Conservation (phyloP, 345 rosid species). For the Anastatica hierochuntica region DNA sequence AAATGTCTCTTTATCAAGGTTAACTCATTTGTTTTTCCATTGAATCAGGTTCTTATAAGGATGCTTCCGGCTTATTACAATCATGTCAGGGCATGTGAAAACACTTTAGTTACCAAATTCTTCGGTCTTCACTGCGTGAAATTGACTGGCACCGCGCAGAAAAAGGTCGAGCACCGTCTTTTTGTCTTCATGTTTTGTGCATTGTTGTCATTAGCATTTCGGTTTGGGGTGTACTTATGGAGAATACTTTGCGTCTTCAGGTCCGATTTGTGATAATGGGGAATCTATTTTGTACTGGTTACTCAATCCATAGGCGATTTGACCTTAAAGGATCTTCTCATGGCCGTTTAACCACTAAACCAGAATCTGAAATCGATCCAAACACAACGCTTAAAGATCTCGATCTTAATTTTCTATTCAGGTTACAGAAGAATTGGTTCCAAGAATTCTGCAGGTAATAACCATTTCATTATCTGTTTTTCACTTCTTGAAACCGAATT, state of each 20-base stretch:
- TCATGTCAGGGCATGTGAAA: slow-evolving; percentile 80
- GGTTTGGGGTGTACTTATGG: slow-evolving; percentile 4
- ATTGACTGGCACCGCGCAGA: slow-evolving; percentile 58
- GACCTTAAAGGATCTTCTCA: slow-evolving; percentile 98
- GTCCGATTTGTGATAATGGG: slow-evolving; percentile 94
- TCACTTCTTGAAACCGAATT: neutral
- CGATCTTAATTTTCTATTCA: slow-evolving; percentile 69
- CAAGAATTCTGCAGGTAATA: slow-evolving; percentile 83
- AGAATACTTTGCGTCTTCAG: slow-evolving; percentile 28
- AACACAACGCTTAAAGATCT: slow-evolving; percentile 92
- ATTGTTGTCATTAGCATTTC: neutral
- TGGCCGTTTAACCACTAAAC: slow-evolving; percentile 68
- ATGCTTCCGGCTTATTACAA: slow-evolving; percentile 94
- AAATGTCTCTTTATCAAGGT: neutral
- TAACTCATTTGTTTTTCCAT: neutral
- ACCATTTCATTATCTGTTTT: neutral
- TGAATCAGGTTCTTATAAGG: slow-evolving; percentile 73
- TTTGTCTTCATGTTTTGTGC: neutral
- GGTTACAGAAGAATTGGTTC: slow-evolving; percentile 68
- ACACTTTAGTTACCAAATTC: slow-evolving; percentile 88
- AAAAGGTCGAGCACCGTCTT: slow-evolving; percentile 40
- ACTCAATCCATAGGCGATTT: slow-evolving; percentile 74
- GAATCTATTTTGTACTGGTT: slow-evolving; percentile 71
- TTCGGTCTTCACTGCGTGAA: slow-evolving; percentile 95
- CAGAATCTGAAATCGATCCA: slow-evolving; percentile 78